Evolutionary conservation across 2,329 filamentous ascomycete genomes (phyloP), one percentile per base, ranked within the genome.

Genomic region (Talaromyces albobiverticillius): DNA sequence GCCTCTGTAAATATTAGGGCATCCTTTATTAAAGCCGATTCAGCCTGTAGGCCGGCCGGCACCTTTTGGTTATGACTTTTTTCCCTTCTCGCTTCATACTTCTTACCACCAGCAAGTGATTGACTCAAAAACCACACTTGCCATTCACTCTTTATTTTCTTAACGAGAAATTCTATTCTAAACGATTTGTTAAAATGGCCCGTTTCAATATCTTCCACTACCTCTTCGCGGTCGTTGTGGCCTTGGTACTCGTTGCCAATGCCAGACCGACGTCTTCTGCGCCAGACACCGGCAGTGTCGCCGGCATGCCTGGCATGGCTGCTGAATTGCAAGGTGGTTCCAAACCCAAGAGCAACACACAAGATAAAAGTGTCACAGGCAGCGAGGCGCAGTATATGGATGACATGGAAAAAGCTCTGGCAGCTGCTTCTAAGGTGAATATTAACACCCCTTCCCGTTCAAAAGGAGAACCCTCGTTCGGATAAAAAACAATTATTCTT

Each of bases 221-320:
- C 23, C 56, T 68, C 48, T 54, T 70, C 25, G 62, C 67, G 16
- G 51, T 64, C 41, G 60, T 66, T 47, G 56, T 70, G 23, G 57
- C 64, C 48, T 59, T 72, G 25, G 69, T 66, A 6, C 54, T 66
- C 7, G 48, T 66, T 26, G 63, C 64, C 34, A 55, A 65, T 29
- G 68, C 69, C 2, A 53, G 66, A 48, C 69, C 69, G 10, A 29
- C 51, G 11, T 41, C 50, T 25, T 23, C 54, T n/a, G 25, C 49
- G 16, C 48, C 48, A 25, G 38, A 55, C 10, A 51, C 36, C 16
- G 54, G 43, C 14, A 34, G 22, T 45, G n/a, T 56, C 22, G 49
- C 49, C n/a, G 53, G 42, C n/a, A 55, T 55, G 34, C 47, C 47
- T 1, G 53, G 42, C 20, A 51, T 55, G 53, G 40, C 47, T 11